A percentile compares a stretch with the other conserved stretches of the same genome.
Evolutionary conservation across 768 basidiomycete genomes (phyloP).

Genomic region (Lentinula lateritia): DNA sequence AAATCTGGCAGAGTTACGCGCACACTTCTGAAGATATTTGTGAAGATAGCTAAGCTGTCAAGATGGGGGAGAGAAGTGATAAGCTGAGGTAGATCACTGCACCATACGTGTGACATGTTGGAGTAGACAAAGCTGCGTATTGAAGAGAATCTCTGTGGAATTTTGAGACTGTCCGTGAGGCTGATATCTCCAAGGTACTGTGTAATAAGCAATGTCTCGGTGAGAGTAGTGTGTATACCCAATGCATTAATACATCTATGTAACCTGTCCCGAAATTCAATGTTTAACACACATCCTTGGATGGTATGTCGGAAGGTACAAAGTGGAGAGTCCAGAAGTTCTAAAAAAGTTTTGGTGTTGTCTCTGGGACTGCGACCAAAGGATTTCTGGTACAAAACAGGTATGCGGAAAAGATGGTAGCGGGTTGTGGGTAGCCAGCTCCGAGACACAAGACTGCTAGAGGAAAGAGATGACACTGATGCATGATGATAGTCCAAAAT

Average conservation of each 20-base stretch:
- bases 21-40: background rate
- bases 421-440: conserved; percentile 4
- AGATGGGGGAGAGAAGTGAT: conserved; percentile 2
- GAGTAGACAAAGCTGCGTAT: conserved; percentile 2
- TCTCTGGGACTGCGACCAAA: conserved; percentile 1
- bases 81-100: background rate
- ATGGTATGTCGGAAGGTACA: conserved; percentile 5
- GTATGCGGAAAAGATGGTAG: conserved; percentile 6
- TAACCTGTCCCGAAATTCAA: background rate
- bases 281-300: conserved; percentile 1
- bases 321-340: conserved; percentile 1
- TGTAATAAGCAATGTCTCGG: background rate
- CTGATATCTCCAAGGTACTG: background rate
- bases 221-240: background rate
- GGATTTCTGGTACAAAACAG: conserved; percentile 2
- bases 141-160: background rate
- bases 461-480: conserved; percentile 2
- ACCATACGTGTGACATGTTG: background rate
- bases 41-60: conserved; percentile 1
- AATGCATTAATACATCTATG: conserved; percentile 1
- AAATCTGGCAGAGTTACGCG: background rate
- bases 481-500: conserved; percentile 4
- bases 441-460: conserved; percentile 2
- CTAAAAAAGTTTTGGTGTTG: background rate
- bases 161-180: background rate